Base-by-base conservation (phyloP, 192 early-diverging fungal genomes). In the Obelidium mucronatum region DNA sequence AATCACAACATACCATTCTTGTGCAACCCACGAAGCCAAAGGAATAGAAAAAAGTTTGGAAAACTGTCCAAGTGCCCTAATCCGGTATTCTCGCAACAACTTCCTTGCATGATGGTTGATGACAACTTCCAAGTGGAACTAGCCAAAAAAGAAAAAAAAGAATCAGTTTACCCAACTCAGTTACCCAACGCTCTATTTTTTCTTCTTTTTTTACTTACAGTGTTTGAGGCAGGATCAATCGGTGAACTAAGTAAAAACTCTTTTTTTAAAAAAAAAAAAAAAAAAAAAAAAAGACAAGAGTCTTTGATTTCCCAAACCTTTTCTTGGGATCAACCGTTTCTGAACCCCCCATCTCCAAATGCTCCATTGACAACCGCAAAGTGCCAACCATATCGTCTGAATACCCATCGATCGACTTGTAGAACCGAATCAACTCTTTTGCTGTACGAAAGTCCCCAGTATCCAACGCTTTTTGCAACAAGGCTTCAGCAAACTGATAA, bases 391-490 rank as follows among this genome's bases (percentile, higher is more conserved):
- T 58, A 39, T 58, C 53, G 51, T 58, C 39, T 2, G 53, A 58
- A 11, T n/a, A 26, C 92, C 92, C 84, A 69, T 94, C 89, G 74
- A 93, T 94, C 6, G 92, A 92, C 69, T 88, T 90, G 36, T 93
- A 83, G 80, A 93, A 94, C 34, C 92, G 86, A 34, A 93, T 82
- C n/a, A 93, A 79, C 65, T 94, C 92, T 81, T 90, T 93, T 64
- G 92, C 90, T 22, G 91, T 83, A 85, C 91, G 65, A 36, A 75
- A 63, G 40, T 95, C 92, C 60, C 94, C 81, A 19, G 87, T 73
- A 66, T 92, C 86, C 40, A 95, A 85, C 2, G 94, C 87, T 73
- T 84, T 91, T 65, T 93, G 88, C 60, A 95, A 76, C 33, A 95
- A 81, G 33, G 86, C 84, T 37, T 93, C 86, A 2, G 92, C 78